Conservation (phyloP, 208 protist genomes). For the Crithidia fasciculata region DNA sequence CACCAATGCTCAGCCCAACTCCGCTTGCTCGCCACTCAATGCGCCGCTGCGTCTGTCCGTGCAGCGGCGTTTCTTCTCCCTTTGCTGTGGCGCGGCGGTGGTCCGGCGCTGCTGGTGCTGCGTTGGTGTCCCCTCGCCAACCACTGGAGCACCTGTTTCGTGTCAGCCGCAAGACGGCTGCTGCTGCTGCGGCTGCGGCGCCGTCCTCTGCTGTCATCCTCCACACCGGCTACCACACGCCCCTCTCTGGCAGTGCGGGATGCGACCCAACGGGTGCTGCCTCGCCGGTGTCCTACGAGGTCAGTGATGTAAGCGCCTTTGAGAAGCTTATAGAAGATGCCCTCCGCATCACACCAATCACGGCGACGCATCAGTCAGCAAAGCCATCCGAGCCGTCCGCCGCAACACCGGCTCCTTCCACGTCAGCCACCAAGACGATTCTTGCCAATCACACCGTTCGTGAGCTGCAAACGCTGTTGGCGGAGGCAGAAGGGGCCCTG, state of each 20-base stretch:
- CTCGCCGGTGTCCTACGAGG: slow-evolving; percentile 24
- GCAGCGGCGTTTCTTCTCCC: too few species aligned
- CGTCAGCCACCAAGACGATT: slow-evolving; percentile 9
- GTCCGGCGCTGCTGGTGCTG: not conserved
- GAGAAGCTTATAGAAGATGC: slow-evolving; percentile 34
- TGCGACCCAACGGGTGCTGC: not conserved
- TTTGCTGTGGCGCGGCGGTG: too few species aligned
- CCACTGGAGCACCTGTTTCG: slow-evolving; percentile 18
- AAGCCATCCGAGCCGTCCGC: not conserved
- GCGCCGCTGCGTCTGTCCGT: too few species aligned
- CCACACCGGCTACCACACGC: slow-evolving; percentile 11
- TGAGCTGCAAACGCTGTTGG: slow-evolving; percentile 38
- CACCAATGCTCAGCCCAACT: too few species aligned
- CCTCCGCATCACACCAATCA: slow-evolving; percentile 14
- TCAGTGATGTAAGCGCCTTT: slow-evolving; percentile 25
- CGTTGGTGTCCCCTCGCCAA: slow-evolving; percentile 13
- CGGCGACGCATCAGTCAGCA: not conserved
- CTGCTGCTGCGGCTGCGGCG: not conserved
- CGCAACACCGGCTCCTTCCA: not conserved
- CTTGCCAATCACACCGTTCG: slow-evolving; percentile 34
- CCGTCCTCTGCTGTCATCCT: slow-evolving; percentile 5
- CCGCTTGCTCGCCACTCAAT: too few species aligned
- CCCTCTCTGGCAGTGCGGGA: not conserved
- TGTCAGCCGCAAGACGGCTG: not conserved
- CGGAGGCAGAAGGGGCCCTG: slow-evolving; percentile 33